A percentile compares a stretch with the other conserved stretches of the same genome.
phyloP scores from a whole-genome alignment of 768 basidiomycete species.

The Boletus fagicola region DNA sequence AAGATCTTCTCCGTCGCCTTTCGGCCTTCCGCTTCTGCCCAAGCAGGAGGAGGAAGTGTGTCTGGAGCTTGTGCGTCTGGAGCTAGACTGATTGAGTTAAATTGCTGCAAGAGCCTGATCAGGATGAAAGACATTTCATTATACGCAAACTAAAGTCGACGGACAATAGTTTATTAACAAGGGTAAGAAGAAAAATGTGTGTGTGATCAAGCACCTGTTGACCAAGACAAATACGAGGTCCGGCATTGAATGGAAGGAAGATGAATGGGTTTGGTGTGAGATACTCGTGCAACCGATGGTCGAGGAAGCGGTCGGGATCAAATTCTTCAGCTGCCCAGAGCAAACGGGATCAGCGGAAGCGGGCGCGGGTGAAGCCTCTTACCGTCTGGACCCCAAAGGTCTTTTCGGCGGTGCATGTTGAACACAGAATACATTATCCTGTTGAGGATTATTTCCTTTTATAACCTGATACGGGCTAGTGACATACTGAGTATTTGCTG shows the following conservation, averaged over 20 bases:
- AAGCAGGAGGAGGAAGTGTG: slow-evolving; percentile 45
- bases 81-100: slow-evolving; percentile 48
- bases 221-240: slow-evolving; percentile 57
- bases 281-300: slow-evolving; percentile 59
- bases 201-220: slow-evolving; percentile 44
- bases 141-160: slow-evolving; percentile 45
- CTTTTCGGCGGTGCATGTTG: slow-evolving; percentile 62
- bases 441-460: background rate
- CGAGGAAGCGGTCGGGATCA: slow-evolving; percentile 71
- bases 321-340: slow-evolving; percentile 53
- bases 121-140: slow-evolving; percentile 63
- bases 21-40: slow-evolving; percentile 45
- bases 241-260: slow-evolving; percentile 64
- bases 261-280: slow-evolving; percentile 64
- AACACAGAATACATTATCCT: slow-evolving; percentile 56
- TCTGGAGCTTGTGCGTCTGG: slow-evolving; percentile 45
- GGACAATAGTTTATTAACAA: background rate
- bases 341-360: background rate
- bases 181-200: background rate
- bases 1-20: slow-evolving; percentile 50
- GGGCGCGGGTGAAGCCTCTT: background rate
- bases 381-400: slow-evolving; percentile 75
- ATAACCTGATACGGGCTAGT: background rate
- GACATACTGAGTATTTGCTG: slow-evolving; percentile 41
- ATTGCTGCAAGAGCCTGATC: slow-evolving; percentile 60